These are phyloP conservation scores for Eustoma russellianum DNA, from an alignment of 257 asterid species.

Conservation along the genomic window DNA sequence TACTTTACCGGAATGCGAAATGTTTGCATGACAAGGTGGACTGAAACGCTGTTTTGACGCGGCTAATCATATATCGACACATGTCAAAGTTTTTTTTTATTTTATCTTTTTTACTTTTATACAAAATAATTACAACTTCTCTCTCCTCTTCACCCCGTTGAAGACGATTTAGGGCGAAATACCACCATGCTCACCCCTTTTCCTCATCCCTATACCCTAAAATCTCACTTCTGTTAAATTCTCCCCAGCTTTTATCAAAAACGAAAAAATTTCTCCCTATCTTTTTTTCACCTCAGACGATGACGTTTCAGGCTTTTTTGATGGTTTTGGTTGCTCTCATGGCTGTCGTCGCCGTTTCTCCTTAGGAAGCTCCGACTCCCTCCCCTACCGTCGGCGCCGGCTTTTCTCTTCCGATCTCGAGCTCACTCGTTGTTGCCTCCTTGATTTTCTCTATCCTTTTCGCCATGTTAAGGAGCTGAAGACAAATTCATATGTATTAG, in stretches of 20 bases:
- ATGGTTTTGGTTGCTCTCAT: neutral
- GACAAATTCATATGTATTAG: neutral
- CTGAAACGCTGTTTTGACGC: too few species aligned
- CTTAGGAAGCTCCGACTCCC: conserved; percentile 12
- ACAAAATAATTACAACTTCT: too few species aligned
- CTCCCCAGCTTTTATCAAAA: neutral
- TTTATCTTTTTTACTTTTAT: too few species aligned
- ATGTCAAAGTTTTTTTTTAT: too few species aligned
- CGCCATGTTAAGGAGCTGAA: conserved; percentile 7
- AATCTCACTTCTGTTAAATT: neutral
- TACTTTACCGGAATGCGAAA: too few species aligned
- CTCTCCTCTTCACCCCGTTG: too few species aligned
- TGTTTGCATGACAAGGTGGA: too few species aligned
- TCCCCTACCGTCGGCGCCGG: conserved; percentile 9
- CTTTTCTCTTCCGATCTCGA: conserved; percentile 4
- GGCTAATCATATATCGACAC: too few species aligned
- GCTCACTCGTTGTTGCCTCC: conserved; percentile 2
- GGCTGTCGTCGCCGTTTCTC: neutral
- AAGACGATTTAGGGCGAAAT: too few species aligned
- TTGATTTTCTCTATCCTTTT: neutral
- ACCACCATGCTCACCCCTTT: neutral
- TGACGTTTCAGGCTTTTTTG: conserved; percentile 4
- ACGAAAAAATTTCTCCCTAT: too few species aligned
- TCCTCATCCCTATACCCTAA: neutral
- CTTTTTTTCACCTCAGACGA: neutral